Base-by-base conservation (phyloP, 2,329 filamentous ascomycete genomes). In the Aspergillus aculeatus region DNA sequence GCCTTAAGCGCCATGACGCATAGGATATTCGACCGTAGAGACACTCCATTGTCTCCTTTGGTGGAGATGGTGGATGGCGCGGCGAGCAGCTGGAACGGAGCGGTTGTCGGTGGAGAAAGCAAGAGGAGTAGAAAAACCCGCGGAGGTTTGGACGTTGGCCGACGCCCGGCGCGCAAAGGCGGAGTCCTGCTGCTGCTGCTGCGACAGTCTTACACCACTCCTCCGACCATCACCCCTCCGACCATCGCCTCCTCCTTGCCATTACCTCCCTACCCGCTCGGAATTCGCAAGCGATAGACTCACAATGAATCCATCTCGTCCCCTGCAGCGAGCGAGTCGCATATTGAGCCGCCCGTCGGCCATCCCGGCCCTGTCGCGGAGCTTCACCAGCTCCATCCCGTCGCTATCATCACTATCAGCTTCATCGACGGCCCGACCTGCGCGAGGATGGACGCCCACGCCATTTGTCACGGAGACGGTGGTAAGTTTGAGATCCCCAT, bases 381-480 rank as follows among this genome's bases (percentile, higher is more conserved):
- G 61, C 63, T 75, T 75, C 59, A 64, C 71, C 12, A 73, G 62
- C 68, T 69, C 64, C 57, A 57, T 64, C 57, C 66, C 67, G 26
- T 65, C 66, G 47, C 58, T 66, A 58, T 70, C 72, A 48, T 19
- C 38, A 9, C 32, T 16, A 35, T 12, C 32, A 35, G 26, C 26
- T 29, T 44, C 38, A 66, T 62, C 57, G 51, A 59, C 41, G 58
- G 59, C 64, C 71, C 78, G 53, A 54, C 51, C 61, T 61, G 72
- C 77, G 64, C 75, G 73, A 63, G 74, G 69, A 52, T 81, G 79
- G 79, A 79, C 76, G 23, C 82, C 82, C n/a, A 82, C 81, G 32
- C 82, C 82, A 21, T 82, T 80, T 57, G 80, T 84, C 57, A 83
- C 81, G 12, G 82, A 84, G 75, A 83, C 82, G 57, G 77, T 83